phyloP scores from a whole-genome alignment of 371 early-diverging fungal species.

The Mycotypha africana region DNA sequence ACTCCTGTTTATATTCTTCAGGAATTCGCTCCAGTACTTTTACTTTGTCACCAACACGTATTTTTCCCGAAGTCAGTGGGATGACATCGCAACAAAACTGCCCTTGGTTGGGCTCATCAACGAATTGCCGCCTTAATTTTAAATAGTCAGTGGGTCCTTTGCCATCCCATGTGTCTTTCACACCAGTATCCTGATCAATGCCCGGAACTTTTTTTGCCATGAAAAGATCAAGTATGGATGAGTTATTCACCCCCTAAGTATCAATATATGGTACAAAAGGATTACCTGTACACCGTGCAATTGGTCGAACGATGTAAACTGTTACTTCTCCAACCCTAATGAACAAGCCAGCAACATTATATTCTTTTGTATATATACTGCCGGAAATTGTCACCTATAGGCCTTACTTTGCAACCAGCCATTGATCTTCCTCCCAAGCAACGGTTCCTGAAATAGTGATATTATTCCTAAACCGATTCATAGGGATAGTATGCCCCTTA shows the following conservation, averaged over 20 bases:
- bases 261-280: too few relatives aligned
- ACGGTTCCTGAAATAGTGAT: conserved; percentile 35
- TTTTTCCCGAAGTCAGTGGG: conserved; percentile 37
- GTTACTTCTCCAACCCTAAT: conserved; percentile 39
- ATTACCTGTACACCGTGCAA: conserved; percentile 38
- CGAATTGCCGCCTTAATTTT: conserved; percentile 21
- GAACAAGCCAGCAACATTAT: neutral
- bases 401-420: conserved; percentile 43
- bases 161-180: conserved; percentile 35
- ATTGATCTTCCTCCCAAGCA: conserved; percentile 46
- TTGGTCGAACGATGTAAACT: conserved; percentile 35
- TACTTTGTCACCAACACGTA: conserved; percentile 35
- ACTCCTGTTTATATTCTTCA: conserved; percentile 5
- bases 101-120: conserved; percentile 24
- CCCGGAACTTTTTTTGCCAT: conserved; percentile 24
- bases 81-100: conserved; percentile 41
- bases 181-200: conserved; percentile 41
- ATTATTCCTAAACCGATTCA: conserved; percentile 40
- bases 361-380: neutral
- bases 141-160: conserved; percentile 27
- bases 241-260: too few relatives aligned
- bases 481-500: conserved; percentile 28
- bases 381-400: neutral
- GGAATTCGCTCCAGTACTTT: conserved; percentile 41
- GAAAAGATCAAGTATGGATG: too few relatives aligned